Conservation (phyloP, 2,329 filamentous ascomycete species). For the Exophiala calicioides region DNA sequence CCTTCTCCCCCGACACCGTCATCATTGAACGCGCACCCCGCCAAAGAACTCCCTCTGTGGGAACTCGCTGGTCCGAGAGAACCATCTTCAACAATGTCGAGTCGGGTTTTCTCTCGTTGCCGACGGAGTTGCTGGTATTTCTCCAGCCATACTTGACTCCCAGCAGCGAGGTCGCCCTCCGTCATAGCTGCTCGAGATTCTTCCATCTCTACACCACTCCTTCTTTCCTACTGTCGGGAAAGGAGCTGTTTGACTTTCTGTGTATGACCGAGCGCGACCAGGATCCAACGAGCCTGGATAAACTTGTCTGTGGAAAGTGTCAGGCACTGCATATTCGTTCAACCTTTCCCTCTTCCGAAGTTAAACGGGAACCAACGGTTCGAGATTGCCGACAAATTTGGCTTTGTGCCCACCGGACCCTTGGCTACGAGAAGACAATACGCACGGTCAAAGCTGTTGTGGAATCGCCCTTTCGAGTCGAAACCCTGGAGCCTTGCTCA, state of each 20-base stretch:
- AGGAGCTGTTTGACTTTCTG: conserved; percentile 31
- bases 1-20: conserved; percentile 27
- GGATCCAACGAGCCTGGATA: conserved; percentile 26
- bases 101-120: conserved; percentile 28
- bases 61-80: conserved; percentile 26
- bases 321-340: conserved; percentile 25
- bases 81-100: conserved; percentile 32
- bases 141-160: conserved; percentile 27
- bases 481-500: conserved; percentile 29
- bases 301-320: conserved; percentile 29
- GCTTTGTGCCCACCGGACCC: conserved; percentile 30
- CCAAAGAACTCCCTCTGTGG: conserved; percentile 24
- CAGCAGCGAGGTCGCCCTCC: conserved; percentile 29
- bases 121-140: conserved; percentile 29
- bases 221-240: conserved; percentile 29
- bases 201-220: conserved; percentile 28
- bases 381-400: conserved; percentile 32
- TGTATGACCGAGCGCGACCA: conserved; percentile 33
- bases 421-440: conserved; percentile 29
- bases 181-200: conserved; percentile 30
- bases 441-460: conserved; percentile 29
- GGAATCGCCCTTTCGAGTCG: conserved; percentile 29
- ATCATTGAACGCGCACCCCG: conserved; percentile 27
- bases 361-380: conserved; percentile 17
- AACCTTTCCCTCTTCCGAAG: conserved; percentile 28